Conservation (phyloP, 2,329 filamentous ascomycete species). For the Ophiostoma himal-ulmi region DNA sequence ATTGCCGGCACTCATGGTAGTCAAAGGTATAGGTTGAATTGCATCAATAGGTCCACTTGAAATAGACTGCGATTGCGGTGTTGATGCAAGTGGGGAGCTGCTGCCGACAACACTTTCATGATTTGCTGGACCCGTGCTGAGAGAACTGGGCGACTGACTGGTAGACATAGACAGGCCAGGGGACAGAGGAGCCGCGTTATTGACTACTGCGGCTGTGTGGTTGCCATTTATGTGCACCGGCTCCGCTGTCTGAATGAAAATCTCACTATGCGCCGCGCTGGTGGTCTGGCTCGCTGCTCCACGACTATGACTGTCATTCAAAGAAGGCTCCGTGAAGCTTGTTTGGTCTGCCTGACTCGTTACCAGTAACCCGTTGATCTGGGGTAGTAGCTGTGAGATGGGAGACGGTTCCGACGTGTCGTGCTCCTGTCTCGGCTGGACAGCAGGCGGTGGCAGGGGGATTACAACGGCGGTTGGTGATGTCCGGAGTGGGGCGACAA, state of each 20-base stretch:
- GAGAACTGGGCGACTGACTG: background rate
- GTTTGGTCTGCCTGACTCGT: background rate
- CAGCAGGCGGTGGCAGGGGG: background rate
- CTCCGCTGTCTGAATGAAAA: constrained; percentile 16
- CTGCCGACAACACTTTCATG: background rate
- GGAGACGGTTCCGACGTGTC: background rate
- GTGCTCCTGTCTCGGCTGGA: background rate
- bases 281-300: constrained; percentile 11
- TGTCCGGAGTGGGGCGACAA: constrained; percentile 1
- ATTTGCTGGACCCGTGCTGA: background rate
- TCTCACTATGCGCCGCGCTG: constrained; percentile 13
- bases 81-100: background rate
- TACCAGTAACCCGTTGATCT: background rate
- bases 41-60: background rate
- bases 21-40: background rate
- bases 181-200: constrained; percentile 7
- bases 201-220: background rate
- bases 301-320: background rate
- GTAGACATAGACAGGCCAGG: background rate
- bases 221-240: constrained; percentile 13
- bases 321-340: background rate
- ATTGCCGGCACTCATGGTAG: background rate
- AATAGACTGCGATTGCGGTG: background rate
- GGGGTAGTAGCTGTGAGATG: constrained; percentile 6
- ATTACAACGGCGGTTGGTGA: background rate